Evolutionary conservation across 352 stramenopile species (phyloP).

Genomic region (Plasmopara viticola): DNA sequence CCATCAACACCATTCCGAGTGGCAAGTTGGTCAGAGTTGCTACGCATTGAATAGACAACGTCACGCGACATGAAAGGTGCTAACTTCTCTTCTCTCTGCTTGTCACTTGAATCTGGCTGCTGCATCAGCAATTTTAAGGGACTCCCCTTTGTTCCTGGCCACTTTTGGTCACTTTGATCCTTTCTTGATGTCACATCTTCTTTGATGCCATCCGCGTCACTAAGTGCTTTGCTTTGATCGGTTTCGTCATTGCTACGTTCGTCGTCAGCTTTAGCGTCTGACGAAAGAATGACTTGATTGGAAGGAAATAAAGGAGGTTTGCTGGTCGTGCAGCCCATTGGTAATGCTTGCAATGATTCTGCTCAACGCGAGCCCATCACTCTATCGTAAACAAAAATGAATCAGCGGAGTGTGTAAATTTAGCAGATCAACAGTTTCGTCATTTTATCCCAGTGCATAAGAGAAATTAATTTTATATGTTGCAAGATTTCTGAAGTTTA

Average conservation of each 20-base stretch:
- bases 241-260: constrained; percentile 2
- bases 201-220: constrained; percentile 14
- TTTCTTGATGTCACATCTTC: neutral
- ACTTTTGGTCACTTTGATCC: neutral
- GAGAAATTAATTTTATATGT: too few species aligned
- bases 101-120: constrained; percentile 18
- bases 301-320: constrained; percentile 10
- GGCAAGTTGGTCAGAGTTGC: constrained; percentile 3
- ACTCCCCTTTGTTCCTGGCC: constrained; percentile 1
- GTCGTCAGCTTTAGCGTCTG: neutral
- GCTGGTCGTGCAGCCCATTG: constrained; percentile 19
- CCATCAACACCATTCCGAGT: constrained; percentile 7
- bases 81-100: constrained; percentile 4
- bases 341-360: constrained; percentile 4
- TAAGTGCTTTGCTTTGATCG: constrained; percentile 2
- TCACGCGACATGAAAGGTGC: constrained; percentile 20
- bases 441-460: too few species aligned
- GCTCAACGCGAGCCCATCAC: constrained; percentile 16
- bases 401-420: too few species aligned
- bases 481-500: too few species aligned
- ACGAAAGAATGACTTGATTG: constrained; percentile 2
- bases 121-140: constrained; percentile 16
- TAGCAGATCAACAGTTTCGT: too few species aligned
- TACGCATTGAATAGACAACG: constrained; percentile 32
- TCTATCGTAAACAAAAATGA: constrained; percentile 5